Base-by-base conservation (phyloP, 306 rosid species). In the Psophocarpus tetragonolobus region DNA sequence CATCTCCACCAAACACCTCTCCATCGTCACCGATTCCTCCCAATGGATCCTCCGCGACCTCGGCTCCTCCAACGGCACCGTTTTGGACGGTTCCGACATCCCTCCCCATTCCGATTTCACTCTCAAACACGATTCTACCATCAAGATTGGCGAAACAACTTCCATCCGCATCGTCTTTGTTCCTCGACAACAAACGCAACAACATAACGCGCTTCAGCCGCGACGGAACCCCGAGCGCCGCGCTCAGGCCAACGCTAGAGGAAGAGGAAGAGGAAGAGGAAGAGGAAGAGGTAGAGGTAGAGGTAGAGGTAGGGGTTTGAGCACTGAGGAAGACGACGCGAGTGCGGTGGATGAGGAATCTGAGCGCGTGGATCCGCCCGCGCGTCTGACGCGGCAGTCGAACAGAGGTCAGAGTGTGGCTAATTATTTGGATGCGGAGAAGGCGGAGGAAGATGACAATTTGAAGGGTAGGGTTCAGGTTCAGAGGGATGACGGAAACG, bases 61-160 rank as follows among this genome's bases (percentile, higher is more conserved):
- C 21, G 79, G 82, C 6, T 92, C 97, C 44, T 94, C 97, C 29
- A 92, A 94, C 76, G 98, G 98, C 23, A 90, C 97, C 51, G n/a
- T 85, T n/a, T 76, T 92, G n/a, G 85, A 94, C 56, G 86, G 32
- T 15, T 29, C 74, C 30, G 33, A 24, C 1, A 24, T 94, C 39
- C 66, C 78, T 1, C 90, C 97, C 0, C 9, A 73, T 35, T 53
- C 66, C 2, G 83, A 93, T 4, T 53, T 87, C 74, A 39, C 61
- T 15, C 84, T 94, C 21, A 41, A 15, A 45, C 73, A 88, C 39
- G 92, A 84, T 9, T 89, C 90, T 67, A 29, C 65, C 54, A 73
- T 94, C 80, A 89, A 92, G 74, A 74, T 92, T 74, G 95, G 97
- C 0, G 97, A 94, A 74, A 27, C 0, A 39, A 92, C 93, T 1